phyloP scores from a whole-genome alignment of 78 protist species.

The Dictyostelium firmibasis region DNA sequence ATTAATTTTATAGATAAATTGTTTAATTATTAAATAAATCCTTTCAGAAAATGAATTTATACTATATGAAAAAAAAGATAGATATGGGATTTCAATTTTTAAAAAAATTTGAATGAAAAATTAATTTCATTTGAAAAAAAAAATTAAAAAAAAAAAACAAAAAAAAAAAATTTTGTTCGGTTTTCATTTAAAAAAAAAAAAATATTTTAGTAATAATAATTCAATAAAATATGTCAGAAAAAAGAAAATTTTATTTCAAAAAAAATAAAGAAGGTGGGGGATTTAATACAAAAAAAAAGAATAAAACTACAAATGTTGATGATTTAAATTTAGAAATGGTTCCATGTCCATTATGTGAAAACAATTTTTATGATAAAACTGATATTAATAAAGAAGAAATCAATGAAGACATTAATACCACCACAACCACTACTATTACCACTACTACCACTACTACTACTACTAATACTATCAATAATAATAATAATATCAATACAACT shows the following conservation, averaged over 20 bases:
- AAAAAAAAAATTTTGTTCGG: too few species aligned
- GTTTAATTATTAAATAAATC: too few species aligned
- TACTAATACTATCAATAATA: not conserved
- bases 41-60: not conserved
- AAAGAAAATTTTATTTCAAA: constrained; percentile 4
- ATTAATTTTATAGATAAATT: too few species aligned
- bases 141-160: too few species aligned
- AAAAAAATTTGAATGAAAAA: not conserved
- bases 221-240: not conserved
- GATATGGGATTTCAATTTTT: not conserved
- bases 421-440: not conserved
- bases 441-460: not conserved
- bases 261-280: not conserved
- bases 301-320: not conserved
- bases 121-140: not conserved
- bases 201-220: too few species aligned
- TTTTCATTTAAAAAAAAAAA: not conserved
- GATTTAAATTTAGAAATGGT: not conserved
- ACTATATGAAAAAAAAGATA: not conserved
- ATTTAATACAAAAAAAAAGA: not conserved
- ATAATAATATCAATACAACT: not conserved
- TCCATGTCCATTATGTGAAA: constrained; percentile 7
- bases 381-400: not conserved
- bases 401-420: too few species aligned
- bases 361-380: not conserved